phyloP scores from a whole-genome alignment of 2,329 filamentous ascomycete genomes.

The Penicillium sclerotiorum region DNA sequence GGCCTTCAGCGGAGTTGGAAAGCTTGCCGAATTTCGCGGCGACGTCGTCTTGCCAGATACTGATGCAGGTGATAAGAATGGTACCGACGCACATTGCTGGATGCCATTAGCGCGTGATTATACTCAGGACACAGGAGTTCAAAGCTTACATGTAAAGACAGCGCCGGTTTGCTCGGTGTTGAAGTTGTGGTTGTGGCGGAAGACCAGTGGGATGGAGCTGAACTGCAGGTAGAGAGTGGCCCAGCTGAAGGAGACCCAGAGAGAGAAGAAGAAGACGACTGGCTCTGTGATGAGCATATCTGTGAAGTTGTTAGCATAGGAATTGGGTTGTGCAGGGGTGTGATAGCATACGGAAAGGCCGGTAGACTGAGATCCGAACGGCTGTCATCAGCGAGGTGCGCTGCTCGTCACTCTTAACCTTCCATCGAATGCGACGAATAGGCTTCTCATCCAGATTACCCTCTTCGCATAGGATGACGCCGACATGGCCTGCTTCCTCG shows the following conservation, averaged over 20 bases:
- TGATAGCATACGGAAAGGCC: slow-evolving; percentile 66
- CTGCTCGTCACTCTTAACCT: slow-evolving; percentile 77
- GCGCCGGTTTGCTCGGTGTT: slow-evolving; percentile 67
- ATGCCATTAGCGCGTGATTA: background rate
- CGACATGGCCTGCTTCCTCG: slow-evolving; percentile 65
- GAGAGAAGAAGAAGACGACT: slow-evolving; percentile 71
- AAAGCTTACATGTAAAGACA: slow-evolving; percentile 62
- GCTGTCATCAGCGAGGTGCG: slow-evolving; percentile 68
- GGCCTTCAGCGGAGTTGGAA: slow-evolving; percentile 66
- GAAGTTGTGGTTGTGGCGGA: slow-evolving; percentile 69
- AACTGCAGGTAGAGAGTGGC: slow-evolving; percentile 86
- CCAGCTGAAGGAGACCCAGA: slow-evolving; percentile 92
- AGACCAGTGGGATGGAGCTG: slow-evolving; percentile 77
- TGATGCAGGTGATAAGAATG: slow-evolving; percentile 66
- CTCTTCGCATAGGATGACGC: slow-evolving; percentile 51
- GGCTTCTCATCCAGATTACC: slow-evolving; percentile 31
- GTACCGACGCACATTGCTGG: slow-evolving; percentile 68
- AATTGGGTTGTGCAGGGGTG: background rate
- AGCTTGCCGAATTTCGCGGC: slow-evolving; percentile 54
- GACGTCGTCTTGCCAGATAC: slow-evolving; percentile 72
- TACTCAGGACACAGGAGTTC: background rate
- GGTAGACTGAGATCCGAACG: slow-evolving; percentile 72
- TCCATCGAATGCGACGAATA: slow-evolving; percentile 70
- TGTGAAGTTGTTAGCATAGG: slow-evolving; percentile 17
- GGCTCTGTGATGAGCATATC: slow-evolving; percentile 64